Base-by-base conservation (phyloP, 768 basidiomycete species). In the Tulasnella sp. region DNA sequence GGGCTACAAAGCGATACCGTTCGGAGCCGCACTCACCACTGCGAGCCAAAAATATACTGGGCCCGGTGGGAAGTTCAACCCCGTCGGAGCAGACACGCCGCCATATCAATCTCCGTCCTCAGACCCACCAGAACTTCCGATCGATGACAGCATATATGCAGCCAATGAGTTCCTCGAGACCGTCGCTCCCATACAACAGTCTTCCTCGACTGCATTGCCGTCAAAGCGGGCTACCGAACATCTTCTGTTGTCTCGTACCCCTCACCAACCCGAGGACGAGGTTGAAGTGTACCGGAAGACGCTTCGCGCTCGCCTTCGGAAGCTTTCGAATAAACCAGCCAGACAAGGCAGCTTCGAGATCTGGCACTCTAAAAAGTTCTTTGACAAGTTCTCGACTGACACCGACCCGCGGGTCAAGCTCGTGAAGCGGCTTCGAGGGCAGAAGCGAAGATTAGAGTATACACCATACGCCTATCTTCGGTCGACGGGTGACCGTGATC, bases 361-460 rank as follows among this genome's bases (percentile, higher is more conserved):
- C 11, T 59, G 58, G 58, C 58, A 50, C 17, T 59, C 58, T 9
- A 59, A 51, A 19, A 50, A 32, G n/a, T 59, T 59, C 29, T 29
- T 50, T 17, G 58, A 59, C 50, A 75, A 72, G 63, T 91, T 89
- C 64, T 67, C 76, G 10, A 77, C 76, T 2, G 77, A 71, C 11
- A 90, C 88, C 1, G 84, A 90, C 64, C 88, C 86, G 3, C 76
- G 87, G 17, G 73, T 88, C 11, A 80, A 83, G 2, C 75, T 89
- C 9, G 77, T 87, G 42, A 76, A 74, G 62, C 83, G 82, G 68
- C 69, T 90, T 45, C 80, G 82, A 60, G 85, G 83, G 1, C 78
- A 82, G 27, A 89, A 88, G 73, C 75, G 86, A 63, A 88, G 83
- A 26, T 15, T 51, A 21, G 21, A 21, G 13, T 59, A 47, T 44